Evolutionary conservation across 257 asterid species (phyloP).

Genomic region (Echium plantagineum): DNA sequence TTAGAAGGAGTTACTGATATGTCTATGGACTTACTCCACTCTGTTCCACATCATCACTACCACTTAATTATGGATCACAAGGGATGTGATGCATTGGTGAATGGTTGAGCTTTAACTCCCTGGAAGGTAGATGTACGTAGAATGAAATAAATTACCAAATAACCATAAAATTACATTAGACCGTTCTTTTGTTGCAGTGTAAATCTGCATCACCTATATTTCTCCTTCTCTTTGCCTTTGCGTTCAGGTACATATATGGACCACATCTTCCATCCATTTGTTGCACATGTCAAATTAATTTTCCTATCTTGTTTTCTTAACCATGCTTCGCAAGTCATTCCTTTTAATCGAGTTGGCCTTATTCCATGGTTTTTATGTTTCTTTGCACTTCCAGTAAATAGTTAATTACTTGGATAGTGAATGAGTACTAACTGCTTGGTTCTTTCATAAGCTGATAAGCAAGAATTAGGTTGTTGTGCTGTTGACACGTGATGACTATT

Average conservation of each 20-base stretch:
- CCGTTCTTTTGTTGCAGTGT: constrained; percentile 51
- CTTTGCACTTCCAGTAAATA: too few relatives aligned
- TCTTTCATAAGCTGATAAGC: too few relatives aligned
- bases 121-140: background rate
- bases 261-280: background rate
- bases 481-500: too few relatives aligned
- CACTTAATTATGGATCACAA: constrained; percentile 5
- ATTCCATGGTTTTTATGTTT: too few relatives aligned
- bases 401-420: too few relatives aligned
- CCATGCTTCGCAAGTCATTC: too few relatives aligned
- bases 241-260: constrained; percentile 59
- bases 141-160: background rate
- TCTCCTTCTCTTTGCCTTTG: constrained; percentile 93
- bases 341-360: too few relatives aligned
- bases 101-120: background rate
- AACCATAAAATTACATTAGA: background rate
- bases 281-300: background rate
- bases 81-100: background rate
- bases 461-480: too few relatives aligned
- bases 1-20: background rate
- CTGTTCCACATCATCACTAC: constrained; percentile 2
- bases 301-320: too few relatives aligned
- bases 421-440: too few relatives aligned
- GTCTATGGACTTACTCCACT: background rate
- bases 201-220: constrained; percentile 99